phyloP scores from a whole-genome alignment of 441 rosid genomes.

The Populus hybrid region DNA sequence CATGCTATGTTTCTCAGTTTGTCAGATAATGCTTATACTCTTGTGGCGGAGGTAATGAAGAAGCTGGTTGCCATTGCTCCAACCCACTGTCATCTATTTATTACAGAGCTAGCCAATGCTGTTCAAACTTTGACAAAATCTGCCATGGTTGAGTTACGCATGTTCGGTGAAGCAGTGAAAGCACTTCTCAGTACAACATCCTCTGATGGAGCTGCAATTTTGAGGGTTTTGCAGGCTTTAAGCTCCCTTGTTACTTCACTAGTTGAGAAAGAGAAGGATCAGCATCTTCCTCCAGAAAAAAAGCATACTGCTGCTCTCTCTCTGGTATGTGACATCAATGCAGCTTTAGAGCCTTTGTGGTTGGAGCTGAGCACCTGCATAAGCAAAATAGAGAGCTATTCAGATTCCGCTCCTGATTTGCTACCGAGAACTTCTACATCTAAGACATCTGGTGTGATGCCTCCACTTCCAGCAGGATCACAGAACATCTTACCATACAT shows the following conservation, averaged over 20 bases:
- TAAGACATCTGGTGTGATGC: conserved; percentile 55
- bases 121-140: conserved; percentile 73
- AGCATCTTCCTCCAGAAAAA: conserved; percentile 47
- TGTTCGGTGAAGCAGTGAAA: conserved; percentile 83
- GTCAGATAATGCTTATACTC: conserved; percentile 91
- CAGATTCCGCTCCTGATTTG: conserved; percentile 58
- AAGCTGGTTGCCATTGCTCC: conserved; percentile 86
- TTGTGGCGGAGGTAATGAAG: conserved; percentile 91
- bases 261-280: conserved; percentile 58
- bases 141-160: conserved; percentile 77
- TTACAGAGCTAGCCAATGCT: conserved; percentile 77
- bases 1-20: conserved; percentile 47
- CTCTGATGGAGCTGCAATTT: conserved; percentile 94
- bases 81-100: conserved; percentile 76
- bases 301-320: conserved; percentile 61
- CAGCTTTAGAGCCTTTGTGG: conserved; percentile 90
- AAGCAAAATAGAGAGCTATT: conserved; percentile 81
- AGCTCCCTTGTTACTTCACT: conserved; percentile 74
- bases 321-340: conserved; percentile 64
- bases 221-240: conserved; percentile 88
- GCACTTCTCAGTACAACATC: conserved; percentile 25
- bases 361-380: conserved; percentile 79
- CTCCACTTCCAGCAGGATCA: conserved; percentile 92
- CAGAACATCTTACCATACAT: conserved; percentile 92
- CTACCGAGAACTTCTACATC: conserved; percentile 45